Percentiles rank a stretch among this genome's conserved stretches.
These are phyloP conservation scores for Dictyostelium capitatum DNA, from an alignment of 78 protist genomes.

Conservation along the genomic window DNA sequence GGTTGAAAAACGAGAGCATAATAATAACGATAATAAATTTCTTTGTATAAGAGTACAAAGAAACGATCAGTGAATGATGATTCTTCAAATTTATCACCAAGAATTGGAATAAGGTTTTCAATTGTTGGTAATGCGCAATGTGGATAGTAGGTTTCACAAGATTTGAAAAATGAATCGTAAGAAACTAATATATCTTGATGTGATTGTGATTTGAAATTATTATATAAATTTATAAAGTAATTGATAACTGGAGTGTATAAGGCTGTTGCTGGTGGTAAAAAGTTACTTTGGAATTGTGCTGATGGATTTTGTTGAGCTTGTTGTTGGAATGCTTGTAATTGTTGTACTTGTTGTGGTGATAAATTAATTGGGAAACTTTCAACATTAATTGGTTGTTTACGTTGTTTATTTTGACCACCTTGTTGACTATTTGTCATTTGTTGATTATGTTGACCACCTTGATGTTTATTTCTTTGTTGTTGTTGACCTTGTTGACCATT, in stretches of 20 bases:
- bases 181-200: slow-evolving; percentile 63
- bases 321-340: slow-evolving; percentile 37
- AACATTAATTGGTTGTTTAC: slow-evolving; percentile 52
- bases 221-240: slow-evolving; percentile 51
- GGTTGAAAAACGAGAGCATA: slow-evolving; percentile 83
- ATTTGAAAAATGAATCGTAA: slow-evolving; percentile 65
- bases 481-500: slow-evolving; percentile 7
- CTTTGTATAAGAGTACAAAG: slow-evolving; percentile 91
- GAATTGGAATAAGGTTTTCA: slow-evolving; percentile 27
- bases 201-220: slow-evolving; percentile 71
- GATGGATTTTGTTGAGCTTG: slow-evolving; percentile 20
- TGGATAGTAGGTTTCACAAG: slow-evolving; percentile 71
- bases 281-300: slow-evolving; percentile 45
- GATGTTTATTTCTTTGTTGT: neutral
- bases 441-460: neutral
- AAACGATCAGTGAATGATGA: slow-evolving; percentile 59
- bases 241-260: slow-evolving; percentile 72
- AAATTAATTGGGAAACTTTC: slow-evolving; percentile 64
- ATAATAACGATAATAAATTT: slow-evolving; percentile 95
- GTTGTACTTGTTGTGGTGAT: slow-evolving; percentile 58
- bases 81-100: slow-evolving; percentile 73
- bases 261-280: slow-evolving; percentile 63
- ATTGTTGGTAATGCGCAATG: slow-evolving; percentile 72
- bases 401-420: slow-evolving; percentile 7
- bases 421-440: slow-evolving; percentile 21